These are phyloP conservation scores for Phytophthora chlamydospora DNA, from an alignment of 352 stramenopile species.

Conservation along the genomic window DNA sequence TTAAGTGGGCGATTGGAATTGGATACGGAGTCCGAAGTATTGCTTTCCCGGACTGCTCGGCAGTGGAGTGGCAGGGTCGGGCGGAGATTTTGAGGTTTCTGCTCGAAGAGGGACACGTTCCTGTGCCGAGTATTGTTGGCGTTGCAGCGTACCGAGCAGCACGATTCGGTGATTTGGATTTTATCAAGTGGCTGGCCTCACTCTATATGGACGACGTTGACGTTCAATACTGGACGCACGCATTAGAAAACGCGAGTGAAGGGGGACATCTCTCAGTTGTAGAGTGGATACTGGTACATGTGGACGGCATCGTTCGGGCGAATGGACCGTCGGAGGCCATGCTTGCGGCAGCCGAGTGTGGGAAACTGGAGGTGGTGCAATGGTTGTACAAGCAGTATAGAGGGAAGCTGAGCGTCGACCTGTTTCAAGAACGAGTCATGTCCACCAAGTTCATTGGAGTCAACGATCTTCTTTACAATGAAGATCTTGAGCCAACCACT, in stretches of 20 bases:
- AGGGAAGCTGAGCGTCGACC: neutral
- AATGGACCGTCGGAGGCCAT: conserved; percentile 1
- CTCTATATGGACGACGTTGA: neutral
- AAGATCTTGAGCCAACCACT: neutral
- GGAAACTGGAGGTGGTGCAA: neutral
- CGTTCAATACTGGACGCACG: no score
- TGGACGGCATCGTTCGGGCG: conserved; percentile 4
- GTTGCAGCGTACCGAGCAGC: conserved; percentile 11
- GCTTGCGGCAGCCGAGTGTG: neutral
- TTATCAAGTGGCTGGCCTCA: conserved; percentile 10
- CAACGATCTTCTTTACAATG: no score
- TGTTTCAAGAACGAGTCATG: neutral
- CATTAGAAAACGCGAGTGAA: conserved; percentile 2
- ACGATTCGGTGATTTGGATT: conserved; percentile 13
- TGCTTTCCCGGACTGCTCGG: neutral
- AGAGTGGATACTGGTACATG: conserved; percentile 12
- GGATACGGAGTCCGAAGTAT: neutral
- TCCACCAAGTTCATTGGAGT: no score
- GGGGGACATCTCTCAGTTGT: conserved; percentile 5
- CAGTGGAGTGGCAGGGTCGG: neutral
- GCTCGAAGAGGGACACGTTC: neutral
- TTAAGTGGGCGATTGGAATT: conserved; percentile 10
- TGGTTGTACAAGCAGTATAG: conserved; percentile 1
- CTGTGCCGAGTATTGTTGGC: neutral
- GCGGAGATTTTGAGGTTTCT: conserved; percentile 11